Base-by-base conservation (phyloP, 2,329 filamentous ascomycete genomes). In the Cladosporium oxysporum region DNA sequence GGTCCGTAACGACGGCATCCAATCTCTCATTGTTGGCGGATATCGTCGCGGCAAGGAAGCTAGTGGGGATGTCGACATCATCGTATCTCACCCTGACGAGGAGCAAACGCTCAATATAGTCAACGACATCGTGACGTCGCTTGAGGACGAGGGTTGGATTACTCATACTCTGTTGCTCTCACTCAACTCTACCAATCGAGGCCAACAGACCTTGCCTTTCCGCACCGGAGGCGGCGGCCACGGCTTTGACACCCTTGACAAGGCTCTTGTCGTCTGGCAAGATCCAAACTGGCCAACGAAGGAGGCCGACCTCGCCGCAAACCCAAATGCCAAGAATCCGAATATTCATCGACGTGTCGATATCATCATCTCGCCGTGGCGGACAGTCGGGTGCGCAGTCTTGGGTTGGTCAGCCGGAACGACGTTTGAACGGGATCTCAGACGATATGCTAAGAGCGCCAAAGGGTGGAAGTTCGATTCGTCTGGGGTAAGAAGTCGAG, bases 211-310 rank as follows among this genome's bases (percentile, higher is more conserved):
- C 0, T 77, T 88, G 0, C 85, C 87, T 0, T 87, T 84, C 71
- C 81, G 80, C 7, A 76, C 79, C 3, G 77, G 73, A 59, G 68
- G 68, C 3, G 79, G 80, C 1, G 84, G 84, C 0, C 80, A 83
- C 26, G 91, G 91, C 0, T 97, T 97, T 70, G 93, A 97, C 75
- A 91, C 88, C 0, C 83, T 98, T 0, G 93, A 98, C 77, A 97
- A 97, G 77, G 93, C 93, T 0, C 81, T 98, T 62, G 90, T 97
- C 0, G 92, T 97, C 0, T 98, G 94, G 94, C 91, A 96, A 75
- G 83, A 93, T 73, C 89, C 89, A 0, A 60, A 69, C 2, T 80
- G 80, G 76, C 76, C 79, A 5, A 77, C 74, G 0, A 78, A 78
- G 65, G 74, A 73, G 1, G 76, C 66, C 16, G 80, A 80, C 58